Conservation (phyloP, 2,329 filamentous ascomycete species). For the Ophiostoma ulmi region DNA sequence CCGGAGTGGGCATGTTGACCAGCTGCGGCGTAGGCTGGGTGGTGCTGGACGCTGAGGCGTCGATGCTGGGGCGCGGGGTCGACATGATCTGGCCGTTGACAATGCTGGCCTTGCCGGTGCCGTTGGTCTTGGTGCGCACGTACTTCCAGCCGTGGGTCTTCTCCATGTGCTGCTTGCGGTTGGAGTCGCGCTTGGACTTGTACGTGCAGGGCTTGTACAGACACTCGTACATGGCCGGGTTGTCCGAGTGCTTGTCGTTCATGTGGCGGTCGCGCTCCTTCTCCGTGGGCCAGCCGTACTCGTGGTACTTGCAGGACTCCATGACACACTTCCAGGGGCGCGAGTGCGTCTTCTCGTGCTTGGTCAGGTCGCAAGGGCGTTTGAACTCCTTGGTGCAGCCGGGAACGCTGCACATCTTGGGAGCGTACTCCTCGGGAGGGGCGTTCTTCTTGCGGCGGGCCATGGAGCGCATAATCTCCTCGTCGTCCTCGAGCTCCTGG, state of each 20-base stretch:
- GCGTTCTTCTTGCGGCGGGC: conserved; percentile 92
- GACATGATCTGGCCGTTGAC: neutral
- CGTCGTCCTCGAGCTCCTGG: conserved; percentile 69
- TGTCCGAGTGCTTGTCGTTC: conserved; percentile 87
- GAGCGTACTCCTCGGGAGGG: conserved; percentile 74
- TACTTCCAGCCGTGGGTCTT: conserved; percentile 92
- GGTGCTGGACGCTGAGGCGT: conserved; percentile 39
- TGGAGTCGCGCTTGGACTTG: conserved; percentile 90
- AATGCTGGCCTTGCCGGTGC: conserved; percentile 33
- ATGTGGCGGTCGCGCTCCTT: conserved; percentile 95
- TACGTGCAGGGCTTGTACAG: conserved; percentile 79
- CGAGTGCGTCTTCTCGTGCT: conserved; percentile 97
- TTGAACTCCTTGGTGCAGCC: conserved; percentile 90
- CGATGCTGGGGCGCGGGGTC: conserved; percentile 37
- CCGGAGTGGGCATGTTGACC: conserved; percentile 58
- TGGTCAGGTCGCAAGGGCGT: conserved; percentile 92
- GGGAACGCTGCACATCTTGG: conserved; percentile 67
- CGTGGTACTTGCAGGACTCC: conserved; percentile 79
- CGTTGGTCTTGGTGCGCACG: conserved; percentile 85
- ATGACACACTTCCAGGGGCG: conserved; percentile 91
- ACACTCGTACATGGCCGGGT: conserved; percentile 79
- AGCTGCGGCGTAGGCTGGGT: conserved; percentile 54
- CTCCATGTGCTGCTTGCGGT: conserved; percentile 99
- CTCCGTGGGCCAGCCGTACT: conserved; percentile 90
- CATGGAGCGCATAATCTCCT: conserved; percentile 85